Percentiles rank a stretch among this genome's conserved stretches.
These are phyloP conservation scores for Phaeophleospora eucalypticola DNA, from an alignment of 2,329 filamentous ascomycete species.

Conservation along the genomic window DNA sequence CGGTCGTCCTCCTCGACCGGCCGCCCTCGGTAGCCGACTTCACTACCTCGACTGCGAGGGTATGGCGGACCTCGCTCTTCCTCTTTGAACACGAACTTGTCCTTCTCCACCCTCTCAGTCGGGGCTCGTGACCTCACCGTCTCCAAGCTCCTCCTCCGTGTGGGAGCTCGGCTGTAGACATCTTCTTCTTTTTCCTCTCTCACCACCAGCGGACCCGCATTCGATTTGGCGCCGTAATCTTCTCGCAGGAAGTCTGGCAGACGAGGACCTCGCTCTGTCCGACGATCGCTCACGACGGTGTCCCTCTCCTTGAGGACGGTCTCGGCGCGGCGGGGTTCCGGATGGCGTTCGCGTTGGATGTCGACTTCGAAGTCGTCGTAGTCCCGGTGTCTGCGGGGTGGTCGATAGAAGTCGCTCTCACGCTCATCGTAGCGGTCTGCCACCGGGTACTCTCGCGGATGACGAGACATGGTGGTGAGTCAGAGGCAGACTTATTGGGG, in stretches of 20 bases:
- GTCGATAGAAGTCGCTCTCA: constrained; percentile 38
- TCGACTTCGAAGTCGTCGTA: constrained; percentile 51
- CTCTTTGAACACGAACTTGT: constrained; percentile 37
- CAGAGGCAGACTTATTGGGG: background rate
- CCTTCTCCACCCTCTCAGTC: constrained; percentile 40
- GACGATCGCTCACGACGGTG: constrained; percentile 31
- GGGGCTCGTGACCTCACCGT: constrained; percentile 26
- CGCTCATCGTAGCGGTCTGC: constrained; percentile 47
- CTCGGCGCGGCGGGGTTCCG: constrained; percentile 23
- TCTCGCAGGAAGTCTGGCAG: constrained; percentile 49
- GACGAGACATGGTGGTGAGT: constrained; percentile 27
- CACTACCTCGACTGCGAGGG: constrained; percentile 25
- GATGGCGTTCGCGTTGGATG: constrained; percentile 29
- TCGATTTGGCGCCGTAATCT: constrained; percentile 43
- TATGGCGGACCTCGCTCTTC: constrained; percentile 27
- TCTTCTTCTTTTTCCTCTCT: constrained; percentile 40
- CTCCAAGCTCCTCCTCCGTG: constrained; percentile 25
- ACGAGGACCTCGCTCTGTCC: constrained; percentile 38
- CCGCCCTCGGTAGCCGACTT: constrained; percentile 13
- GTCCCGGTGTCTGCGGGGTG: constrained; percentile 38
- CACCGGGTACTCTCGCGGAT: constrained; percentile 25
- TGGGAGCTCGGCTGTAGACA: constrained; percentile 25
- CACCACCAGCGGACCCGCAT: constrained; percentile 44
- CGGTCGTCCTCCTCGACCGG: constrained; percentile 26
- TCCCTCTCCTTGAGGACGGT: constrained; percentile 31